Percentiles rank a stretch among this genome's conserved stretches.
These are phyloP conservation scores for Lipomyces yamanashiensis DNA, from an alignment of 805 yeast species.

Conservation along the genomic window DNA sequence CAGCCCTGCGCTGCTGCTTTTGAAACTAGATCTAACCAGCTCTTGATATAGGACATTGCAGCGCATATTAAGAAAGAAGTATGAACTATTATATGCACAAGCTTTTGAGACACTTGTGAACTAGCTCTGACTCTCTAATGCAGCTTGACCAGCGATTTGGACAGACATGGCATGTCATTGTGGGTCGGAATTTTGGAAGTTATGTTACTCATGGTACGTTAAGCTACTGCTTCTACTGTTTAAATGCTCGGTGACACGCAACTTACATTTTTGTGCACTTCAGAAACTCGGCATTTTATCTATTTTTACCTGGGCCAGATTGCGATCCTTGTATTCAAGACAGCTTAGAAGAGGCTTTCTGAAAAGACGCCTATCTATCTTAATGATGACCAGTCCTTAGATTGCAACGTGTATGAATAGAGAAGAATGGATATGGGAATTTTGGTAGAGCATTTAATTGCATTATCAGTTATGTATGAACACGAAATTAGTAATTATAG, in stretches of 20 bases:
- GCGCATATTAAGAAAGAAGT: conserved; percentile 59
- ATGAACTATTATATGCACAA: conserved; percentile 7
- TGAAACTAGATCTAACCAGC: background rate
- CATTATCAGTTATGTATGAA: too few relatives aligned
- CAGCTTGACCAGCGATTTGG: conserved; percentile 58
- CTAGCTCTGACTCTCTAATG: background rate
- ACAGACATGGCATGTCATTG: conserved; percentile 67
- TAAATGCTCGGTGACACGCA: too few relatives aligned
- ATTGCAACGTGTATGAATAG: background rate
- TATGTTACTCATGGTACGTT: conserved; percentile 63
- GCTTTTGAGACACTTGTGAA: background rate
- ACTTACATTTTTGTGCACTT: background rate
- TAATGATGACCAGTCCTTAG: background rate
- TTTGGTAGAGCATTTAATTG: too few relatives aligned
- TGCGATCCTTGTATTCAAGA: conserved; percentile 61
- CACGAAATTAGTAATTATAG: too few relatives aligned
- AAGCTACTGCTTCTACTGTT: background rate
- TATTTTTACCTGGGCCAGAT: conserved; percentile 59
- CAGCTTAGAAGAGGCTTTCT: conserved; percentile 36
- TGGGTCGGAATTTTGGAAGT: conserved; percentile 64
- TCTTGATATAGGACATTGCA: conserved; percentile 53
- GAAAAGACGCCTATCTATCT: too few relatives aligned
- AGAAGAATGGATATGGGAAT: background rate
- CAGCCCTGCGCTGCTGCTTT: conserved; percentile 28
- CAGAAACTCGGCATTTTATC: conserved; percentile 55